Conservation (phyloP, 2,329 filamentous ascomycete species). For the Fusarium musae region DNA sequence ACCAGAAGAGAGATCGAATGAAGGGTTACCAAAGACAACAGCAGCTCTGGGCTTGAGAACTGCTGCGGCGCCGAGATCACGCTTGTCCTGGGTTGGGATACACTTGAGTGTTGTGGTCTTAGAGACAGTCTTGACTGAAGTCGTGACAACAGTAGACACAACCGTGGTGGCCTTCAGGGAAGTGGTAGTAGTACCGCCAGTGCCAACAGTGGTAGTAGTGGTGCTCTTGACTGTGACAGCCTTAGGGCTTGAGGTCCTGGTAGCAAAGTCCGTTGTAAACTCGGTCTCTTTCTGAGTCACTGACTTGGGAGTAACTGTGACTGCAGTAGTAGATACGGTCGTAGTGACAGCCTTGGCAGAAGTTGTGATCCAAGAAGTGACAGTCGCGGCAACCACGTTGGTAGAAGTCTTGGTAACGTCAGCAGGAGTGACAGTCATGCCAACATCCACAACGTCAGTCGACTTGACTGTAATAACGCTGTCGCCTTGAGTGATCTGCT, state of each 20-base stretch:
- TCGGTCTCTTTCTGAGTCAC: constrained; percentile 28
- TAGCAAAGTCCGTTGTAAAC: constrained; percentile 25
- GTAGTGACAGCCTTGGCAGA: constrained; percentile 30
- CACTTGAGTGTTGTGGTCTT: constrained; percentile 40
- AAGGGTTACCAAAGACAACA: constrained; percentile 24
- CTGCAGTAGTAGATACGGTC: constrained; percentile 23
- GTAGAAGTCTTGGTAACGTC: constrained; percentile 39
- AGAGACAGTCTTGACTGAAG: constrained; percentile 28
- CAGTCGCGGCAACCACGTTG: constrained; percentile 22
- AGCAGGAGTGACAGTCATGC: constrained; percentile 47
- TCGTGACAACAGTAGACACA: constrained; percentile 34
- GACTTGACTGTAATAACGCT: constrained; percentile 44
- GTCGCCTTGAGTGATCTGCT: constrained; percentile 20
- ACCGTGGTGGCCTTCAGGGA: constrained; percentile 41
- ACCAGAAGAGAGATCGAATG: constrained; percentile 4
- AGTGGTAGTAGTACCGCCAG: constrained; percentile 29
- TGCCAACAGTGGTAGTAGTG: constrained; percentile 29
- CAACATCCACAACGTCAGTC: constrained; percentile 46
- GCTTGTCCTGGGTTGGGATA: constrained; percentile 32
- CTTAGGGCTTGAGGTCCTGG: constrained; percentile 34
- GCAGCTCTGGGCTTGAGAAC: constrained; percentile 11
- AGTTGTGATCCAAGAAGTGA: constrained; percentile 30
- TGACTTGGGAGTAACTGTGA: constrained; percentile 40
- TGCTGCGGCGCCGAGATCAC: not conserved
- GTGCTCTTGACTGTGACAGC: constrained; percentile 35